phyloP scores from a whole-genome alignment of 257 asterid species.

The Osmanthus fragrans region DNA sequence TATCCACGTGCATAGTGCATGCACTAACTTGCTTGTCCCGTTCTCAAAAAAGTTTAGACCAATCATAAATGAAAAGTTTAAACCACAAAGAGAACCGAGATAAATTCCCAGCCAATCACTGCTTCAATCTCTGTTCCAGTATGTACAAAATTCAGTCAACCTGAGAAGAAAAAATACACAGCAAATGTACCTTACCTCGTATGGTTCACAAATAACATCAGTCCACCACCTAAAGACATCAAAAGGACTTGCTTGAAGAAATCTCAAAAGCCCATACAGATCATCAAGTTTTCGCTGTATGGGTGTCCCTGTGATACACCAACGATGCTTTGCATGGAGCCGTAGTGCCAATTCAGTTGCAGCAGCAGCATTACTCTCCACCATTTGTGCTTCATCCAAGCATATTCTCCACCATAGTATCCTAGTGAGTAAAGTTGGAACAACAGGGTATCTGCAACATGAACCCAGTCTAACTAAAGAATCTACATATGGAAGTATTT shows the following conservation, averaged over 20 bases:
- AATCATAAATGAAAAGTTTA: constrained; percentile 3
- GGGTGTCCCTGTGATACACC: constrained; percentile 99
- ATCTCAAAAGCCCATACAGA: constrained; percentile 83
- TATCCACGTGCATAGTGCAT: not conserved
- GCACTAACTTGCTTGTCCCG: not conserved
- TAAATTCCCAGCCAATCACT: not conserved
- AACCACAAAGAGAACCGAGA: constrained; percentile 8
- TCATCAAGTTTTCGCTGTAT: constrained; percentile 93
- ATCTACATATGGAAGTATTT: not conserved
- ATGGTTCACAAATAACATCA: constrained; percentile 84
- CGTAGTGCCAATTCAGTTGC: constrained; percentile 93
- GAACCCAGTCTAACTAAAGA: constrained; percentile 15
- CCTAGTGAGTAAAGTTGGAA: constrained; percentile 92
- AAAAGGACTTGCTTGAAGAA: constrained; percentile 85
- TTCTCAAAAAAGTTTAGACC: not conserved
- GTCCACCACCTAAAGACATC: constrained; percentile 86
- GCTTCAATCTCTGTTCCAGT: constrained; percentile 5
- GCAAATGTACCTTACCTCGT: constrained; percentile 59
- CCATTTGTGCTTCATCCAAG: constrained; percentile 99
- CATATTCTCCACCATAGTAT: constrained; percentile 98
- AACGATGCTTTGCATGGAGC: constrained; percentile 80
- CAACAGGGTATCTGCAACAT: constrained; percentile 76
- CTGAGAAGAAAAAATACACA: constrained; percentile 12
- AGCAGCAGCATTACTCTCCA: constrained; percentile 91
- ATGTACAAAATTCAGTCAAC: constrained; percentile 10